Conservation (phyloP, 2,329 filamentous ascomycete genomes). For the Phyllachora maydis region DNA sequence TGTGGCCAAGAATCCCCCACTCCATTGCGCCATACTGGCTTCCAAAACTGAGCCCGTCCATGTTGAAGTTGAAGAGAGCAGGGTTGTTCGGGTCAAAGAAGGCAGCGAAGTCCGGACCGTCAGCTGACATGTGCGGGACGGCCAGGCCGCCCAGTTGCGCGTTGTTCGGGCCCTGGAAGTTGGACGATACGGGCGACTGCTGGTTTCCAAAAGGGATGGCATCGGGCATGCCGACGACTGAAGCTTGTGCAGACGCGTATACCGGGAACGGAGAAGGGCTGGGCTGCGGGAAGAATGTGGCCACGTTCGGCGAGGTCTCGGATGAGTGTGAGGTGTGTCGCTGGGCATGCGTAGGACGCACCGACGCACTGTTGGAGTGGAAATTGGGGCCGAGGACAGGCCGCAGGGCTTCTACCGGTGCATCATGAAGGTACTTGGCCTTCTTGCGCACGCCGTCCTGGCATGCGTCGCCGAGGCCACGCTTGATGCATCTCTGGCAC, state of each 20-base stretch:
- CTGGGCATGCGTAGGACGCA: no score
- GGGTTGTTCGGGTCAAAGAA: constrained; percentile 86
- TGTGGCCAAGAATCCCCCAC: constrained; percentile 89
- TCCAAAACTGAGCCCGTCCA: constrained; percentile 84
- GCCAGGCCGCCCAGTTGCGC: constrained; percentile 22
- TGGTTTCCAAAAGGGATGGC: constrained; percentile 35
- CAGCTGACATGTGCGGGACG: constrained; percentile 21
- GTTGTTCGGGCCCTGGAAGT: constrained; percentile 39
- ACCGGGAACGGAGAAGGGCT: constrained; percentile 26
- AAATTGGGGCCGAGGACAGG: constrained; percentile 61
- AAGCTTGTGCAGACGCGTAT: no score
- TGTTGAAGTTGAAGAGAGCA: constrained; percentile 85
- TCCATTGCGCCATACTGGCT: constrained; percentile 92
- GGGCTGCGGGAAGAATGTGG: constrained; percentile 23
- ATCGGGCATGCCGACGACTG: constrained; percentile 19
- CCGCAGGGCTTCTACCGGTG: constrained; percentile 70
- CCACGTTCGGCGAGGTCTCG: constrained; percentile 16
- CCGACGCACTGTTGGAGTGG: constrained; percentile 22
- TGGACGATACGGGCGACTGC: constrained; percentile 55
- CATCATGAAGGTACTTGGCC: constrained; percentile 96
- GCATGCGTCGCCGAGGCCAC: constrained; percentile 74
- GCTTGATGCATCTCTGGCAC: constrained; percentile 84
- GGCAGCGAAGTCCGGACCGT: constrained; percentile 29
- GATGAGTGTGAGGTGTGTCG: no score
- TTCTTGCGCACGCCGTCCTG: constrained; percentile 97